Conservation (phyloP, 2,329 filamentous ascomycete genomes). For the Tolypocladium pustulatum region DNA sequence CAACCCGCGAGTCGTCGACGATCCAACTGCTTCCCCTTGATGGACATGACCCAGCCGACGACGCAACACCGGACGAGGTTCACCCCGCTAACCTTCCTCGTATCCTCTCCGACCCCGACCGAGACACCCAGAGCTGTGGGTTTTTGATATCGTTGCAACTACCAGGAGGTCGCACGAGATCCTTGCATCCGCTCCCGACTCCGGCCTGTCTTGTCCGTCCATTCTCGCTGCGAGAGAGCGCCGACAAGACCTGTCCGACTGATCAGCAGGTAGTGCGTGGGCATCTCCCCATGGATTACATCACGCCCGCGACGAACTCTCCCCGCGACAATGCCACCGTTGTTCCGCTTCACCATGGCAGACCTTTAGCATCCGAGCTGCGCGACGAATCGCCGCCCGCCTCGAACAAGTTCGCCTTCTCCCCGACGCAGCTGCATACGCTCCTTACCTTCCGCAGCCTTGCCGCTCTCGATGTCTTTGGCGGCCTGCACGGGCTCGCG, state of each 20-base stretch:
- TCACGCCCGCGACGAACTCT: background rate
- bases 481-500: slow-evolving; percentile 42
- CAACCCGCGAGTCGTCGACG: background rate
- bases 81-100: background rate
- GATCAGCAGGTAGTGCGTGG: background rate
- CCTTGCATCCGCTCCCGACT: background rate
- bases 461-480: slow-evolving; percentile 37
- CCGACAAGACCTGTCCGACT: background rate
- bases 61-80: background rate
- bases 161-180: background rate
- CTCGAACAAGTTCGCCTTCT: slow-evolving; percentile 41
- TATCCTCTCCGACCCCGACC: background rate
- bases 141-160: background rate
- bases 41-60: background rate
- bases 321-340: slow-evolving; percentile 1
- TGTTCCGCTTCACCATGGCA: slow-evolving; percentile 4
- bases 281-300: slow-evolving; percentile 4
- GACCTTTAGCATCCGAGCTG: slow-evolving; percentile 11
- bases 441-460: slow-evolving; percentile 40
- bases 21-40: background rate
- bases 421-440: slow-evolving; percentile 41
- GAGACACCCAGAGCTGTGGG: background rate
- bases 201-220: background rate
- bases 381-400: slow-evolving; percentile 13
- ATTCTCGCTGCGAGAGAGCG: background rate